A percentile compares a stretch with the other conserved stretches of the same genome.
Conservation (phyloP, 2,329 filamentous ascomycete genomes). For the Talaromyces sp. region DNA sequence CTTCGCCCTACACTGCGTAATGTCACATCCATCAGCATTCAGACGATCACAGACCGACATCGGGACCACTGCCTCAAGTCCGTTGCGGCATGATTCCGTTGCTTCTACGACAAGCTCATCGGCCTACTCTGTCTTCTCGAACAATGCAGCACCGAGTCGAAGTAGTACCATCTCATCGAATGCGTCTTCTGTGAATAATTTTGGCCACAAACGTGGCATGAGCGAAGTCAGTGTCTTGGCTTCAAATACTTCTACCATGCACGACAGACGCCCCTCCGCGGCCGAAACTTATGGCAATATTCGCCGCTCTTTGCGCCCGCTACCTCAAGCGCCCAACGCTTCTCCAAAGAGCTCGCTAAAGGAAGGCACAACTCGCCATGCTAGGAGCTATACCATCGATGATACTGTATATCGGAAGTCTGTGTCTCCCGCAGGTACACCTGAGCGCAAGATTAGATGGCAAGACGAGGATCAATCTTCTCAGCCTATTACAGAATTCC, state of each 20-base stretch:
- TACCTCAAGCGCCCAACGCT: constrained; percentile 64
- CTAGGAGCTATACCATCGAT: constrained; percentile 65
- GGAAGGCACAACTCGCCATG: constrained; percentile 39
- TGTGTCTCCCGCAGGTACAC: constrained; percentile 33
- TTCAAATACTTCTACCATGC: constrained; percentile 33
- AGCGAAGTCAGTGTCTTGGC: constrained; percentile 67
- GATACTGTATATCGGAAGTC: constrained; percentile 44
- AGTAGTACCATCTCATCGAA: constrained; percentile 72
- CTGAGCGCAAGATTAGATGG: constrained; percentile 31
- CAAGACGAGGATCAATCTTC: constrained; percentile 33
- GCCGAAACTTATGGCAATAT: constrained; percentile 68
- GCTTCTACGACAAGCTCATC: constrained; percentile 57
- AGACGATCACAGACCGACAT: constrained; percentile 43
- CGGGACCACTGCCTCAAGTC: constrained; percentile 45
- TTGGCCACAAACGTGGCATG: constrained; percentile 69
- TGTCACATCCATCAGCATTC: constrained; percentile 40
- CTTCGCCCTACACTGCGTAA: constrained; percentile 33
- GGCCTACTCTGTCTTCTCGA: constrained; percentile 50
- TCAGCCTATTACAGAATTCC: constrained; percentile 20
- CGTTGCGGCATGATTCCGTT: constrained; percentile 54
- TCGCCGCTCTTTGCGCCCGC: constrained; percentile 73
- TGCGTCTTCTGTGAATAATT: constrained; percentile 51
- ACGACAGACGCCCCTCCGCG: constrained; percentile 42
- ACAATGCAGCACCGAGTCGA: constrained; percentile 53
- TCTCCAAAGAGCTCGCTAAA: constrained; percentile 39